Evolutionary conservation across 768 basidiomycete species (phyloP).

Genomic region (Gyrodon lividus): DNA sequence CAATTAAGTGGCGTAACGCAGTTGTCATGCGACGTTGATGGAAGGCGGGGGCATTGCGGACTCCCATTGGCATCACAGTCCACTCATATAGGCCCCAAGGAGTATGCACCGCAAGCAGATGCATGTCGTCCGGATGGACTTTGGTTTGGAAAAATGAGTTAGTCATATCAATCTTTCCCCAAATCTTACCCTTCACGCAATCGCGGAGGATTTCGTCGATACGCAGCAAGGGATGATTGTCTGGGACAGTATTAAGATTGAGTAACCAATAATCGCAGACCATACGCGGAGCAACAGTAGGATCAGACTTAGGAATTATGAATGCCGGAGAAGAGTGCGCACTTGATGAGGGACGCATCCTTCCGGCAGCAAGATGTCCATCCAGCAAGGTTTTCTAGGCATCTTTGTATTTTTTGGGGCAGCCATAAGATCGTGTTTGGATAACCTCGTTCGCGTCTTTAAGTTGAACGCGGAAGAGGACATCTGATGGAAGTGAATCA

Average conservation of each 20-base stretch:
- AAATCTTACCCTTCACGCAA: constrained; percentile 20
- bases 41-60: constrained; percentile 13
- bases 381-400: constrained; percentile 35
- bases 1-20: too few species aligned
- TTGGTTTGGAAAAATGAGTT: too few species aligned
- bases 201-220: constrained; percentile 16
- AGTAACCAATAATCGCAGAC: constrained; percentile 3
- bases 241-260: too few species aligned
- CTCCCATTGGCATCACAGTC: too few species aligned
- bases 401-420: constrained; percentile 33
- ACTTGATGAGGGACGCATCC: constrained; percentile 29
- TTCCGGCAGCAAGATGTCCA: constrained; percentile 34
- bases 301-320: constrained; percentile 11
- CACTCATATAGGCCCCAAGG: too few species aligned
- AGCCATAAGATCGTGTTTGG: too few species aligned
- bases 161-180: constrained; percentile 25
- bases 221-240: too few species aligned
- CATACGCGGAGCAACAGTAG: constrained; percentile 1
- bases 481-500: too few species aligned
- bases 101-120: too few species aligned
- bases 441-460: constrained; percentile 13
- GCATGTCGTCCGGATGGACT: too few species aligned
- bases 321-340: constrained; percentile 29
- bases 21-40: constrained; percentile 17
- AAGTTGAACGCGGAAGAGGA: not conserved